Base-by-base conservation (phyloP, 169 alveolate species). In the Perkinsus marinus region DNA sequence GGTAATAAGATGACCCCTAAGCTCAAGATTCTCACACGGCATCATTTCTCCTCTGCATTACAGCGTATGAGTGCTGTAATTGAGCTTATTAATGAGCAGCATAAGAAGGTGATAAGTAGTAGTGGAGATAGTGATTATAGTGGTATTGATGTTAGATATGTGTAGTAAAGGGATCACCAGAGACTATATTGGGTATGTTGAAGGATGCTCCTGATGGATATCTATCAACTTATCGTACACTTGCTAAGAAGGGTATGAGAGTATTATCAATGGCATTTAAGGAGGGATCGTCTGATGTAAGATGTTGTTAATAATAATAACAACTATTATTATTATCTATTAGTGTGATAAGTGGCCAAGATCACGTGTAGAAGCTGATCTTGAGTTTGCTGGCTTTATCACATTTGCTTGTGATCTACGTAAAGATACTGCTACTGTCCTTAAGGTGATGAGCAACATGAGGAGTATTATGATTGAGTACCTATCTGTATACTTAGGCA, bases 151-250 rank as follows among this genome's bases (percentile, higher is more conserved):
- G 0, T 57, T 16, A 57, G 79, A 57, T 57, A 57, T 93, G 95
- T 95, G 46, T 91, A 95, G 90, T 94, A 95, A 96, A 96, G 93
- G 98, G 98, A 26, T 97, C 98, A 37, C 98, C 98, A 68, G 98
- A 96, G 92, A 94, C 93, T 9, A 89, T 96, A 38, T 91, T 95
- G 93, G 43, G 90, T 36, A 93, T 95, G 69, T 92, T 96, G n/a
- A 93, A 91, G 37, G 94, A 95, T 89, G 93, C 95, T 10, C 98
- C 98, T 0, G 92, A 92, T 5, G 90, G 94, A 39, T 97, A 95
- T 93, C 95, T 95, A 89, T 90, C 93, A 90, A 93, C 94, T 19
- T 95, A 92, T 89, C 39, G 89, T 36, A 91, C 95, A 57, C 95
- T 95, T 94, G 95, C 97, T 0, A 39, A 39, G 43, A 43, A 36